A percentile compares a stretch with the other conserved stretches of the same genome.
Evolutionary conservation across 805 yeast species (phyloP).

Genomic region (Starmerella potacharoeniae): DNA sequence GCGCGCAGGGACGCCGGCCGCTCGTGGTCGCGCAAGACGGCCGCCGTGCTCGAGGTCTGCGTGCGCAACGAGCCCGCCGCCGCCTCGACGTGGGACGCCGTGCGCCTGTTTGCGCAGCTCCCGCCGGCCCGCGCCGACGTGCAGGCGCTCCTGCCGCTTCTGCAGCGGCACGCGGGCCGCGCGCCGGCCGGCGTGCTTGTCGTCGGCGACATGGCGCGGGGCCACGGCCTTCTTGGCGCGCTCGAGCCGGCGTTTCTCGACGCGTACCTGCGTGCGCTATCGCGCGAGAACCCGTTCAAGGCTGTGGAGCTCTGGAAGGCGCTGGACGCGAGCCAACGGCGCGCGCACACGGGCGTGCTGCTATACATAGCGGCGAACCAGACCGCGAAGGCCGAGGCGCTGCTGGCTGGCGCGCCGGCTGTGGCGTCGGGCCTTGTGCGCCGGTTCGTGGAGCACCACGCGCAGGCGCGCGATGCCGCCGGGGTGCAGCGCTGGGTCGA

Average conservation of each 20-base stretch:
- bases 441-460: conserved; percentile 2
- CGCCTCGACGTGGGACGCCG: neutral
- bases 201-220: conserved; percentile 13
- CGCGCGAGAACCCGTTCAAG: conserved; percentile 6
- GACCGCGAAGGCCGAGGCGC: conserved; percentile 7
- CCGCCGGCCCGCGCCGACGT: conserved; percentile 7
- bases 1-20: conserved; percentile 4
- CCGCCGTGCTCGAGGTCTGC: conserved; percentile 3
- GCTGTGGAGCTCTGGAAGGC: conserved; percentile 15
- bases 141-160: conserved; percentile 4
- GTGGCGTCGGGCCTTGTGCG: conserved; percentile 6
- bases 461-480: neutral
- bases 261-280: neutral
- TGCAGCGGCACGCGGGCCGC: conserved; percentile 5
- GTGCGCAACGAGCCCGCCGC: conserved; percentile 7
- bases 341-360: neutral
- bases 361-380: conserved; percentile 13
- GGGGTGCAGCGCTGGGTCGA: conserved; percentile 12
- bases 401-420: neutral
- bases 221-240: neutral
- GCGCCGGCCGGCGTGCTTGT: neutral
- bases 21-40: conserved; percentile 8
- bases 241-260: neutral
- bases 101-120: conserved; percentile 4
- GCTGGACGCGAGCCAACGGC: neutral